Evolutionary conservation across 352 stramenopile genomes (phyloP).

Genomic region (Globisporangium camurandrum): DNA sequence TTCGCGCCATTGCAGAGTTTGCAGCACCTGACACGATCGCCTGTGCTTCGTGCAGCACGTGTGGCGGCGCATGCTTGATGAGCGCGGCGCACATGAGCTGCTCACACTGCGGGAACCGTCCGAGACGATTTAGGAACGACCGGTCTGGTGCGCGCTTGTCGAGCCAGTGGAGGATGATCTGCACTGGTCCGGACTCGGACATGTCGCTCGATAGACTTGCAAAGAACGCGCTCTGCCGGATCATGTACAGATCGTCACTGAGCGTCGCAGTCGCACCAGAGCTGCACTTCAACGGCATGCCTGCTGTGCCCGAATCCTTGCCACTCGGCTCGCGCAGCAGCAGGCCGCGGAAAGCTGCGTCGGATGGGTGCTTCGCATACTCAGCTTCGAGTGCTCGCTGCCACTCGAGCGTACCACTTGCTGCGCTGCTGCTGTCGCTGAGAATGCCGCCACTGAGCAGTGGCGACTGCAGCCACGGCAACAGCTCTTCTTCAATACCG

Average conservation of each 20-base stretch:
- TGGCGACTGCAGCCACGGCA: conserved; percentile 79
- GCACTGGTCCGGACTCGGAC: conserved; percentile 40
- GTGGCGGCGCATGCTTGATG: conserved; percentile 70
- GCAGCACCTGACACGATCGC: conserved; percentile 55
- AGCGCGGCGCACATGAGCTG: conserved; percentile 63
- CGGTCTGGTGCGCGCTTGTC: conserved; percentile 66
- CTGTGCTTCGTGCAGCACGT: conserved; percentile 71
- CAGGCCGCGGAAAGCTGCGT: conserved; percentile 2
- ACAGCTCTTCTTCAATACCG: conserved; percentile 68
- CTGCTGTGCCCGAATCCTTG: not conserved
- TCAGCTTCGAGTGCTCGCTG: conserved; percentile 8
- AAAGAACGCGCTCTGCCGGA: conserved; percentile 46
- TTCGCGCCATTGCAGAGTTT: not conserved
- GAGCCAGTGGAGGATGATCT: conserved; percentile 67
- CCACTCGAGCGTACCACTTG: conserved; percentile 2
- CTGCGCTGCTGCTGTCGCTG: not conserved
- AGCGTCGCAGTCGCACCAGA: not conserved
- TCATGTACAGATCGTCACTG: conserved; percentile 10
- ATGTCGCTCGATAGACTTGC: conserved; percentile 49
- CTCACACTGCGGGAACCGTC: conserved; percentile 65
- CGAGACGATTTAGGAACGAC: conserved; percentile 70
- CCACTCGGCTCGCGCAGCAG: conserved; percentile 1
- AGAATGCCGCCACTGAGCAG: conserved; percentile 67
- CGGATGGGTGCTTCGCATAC: conserved; percentile 10
- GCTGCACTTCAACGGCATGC: not conserved